phyloP scores from a whole-genome alignment of 2,329 filamentous ascomycete genomes.

The Penicillium digitatum region DNA sequence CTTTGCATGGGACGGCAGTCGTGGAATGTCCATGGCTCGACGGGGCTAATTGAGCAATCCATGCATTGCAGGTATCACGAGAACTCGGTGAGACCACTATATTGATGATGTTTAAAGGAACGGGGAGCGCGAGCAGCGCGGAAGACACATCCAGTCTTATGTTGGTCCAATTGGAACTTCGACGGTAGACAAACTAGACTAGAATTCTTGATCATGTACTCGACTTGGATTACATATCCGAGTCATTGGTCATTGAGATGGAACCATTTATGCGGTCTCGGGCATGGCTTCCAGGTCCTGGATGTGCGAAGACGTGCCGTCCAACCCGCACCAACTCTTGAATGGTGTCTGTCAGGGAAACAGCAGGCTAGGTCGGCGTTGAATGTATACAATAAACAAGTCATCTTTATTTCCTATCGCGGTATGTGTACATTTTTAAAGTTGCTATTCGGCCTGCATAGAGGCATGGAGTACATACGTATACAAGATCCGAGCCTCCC shows the following conservation, averaged over 20 bases:
- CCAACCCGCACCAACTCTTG: background rate
- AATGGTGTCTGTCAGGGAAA: background rate
- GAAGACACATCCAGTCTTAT: conserved; percentile 8
- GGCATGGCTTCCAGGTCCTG: background rate
- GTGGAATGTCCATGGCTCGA: conserved; percentile 20
- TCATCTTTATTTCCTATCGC: background rate
- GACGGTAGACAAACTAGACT: background rate
- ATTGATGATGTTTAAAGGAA: conserved; percentile 2
- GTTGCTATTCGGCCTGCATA: conserved; percentile 14
- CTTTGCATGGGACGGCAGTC: conserved; percentile 14
- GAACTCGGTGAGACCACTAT: conserved; percentile 13
- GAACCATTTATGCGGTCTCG: background rate
- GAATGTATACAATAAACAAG: background rate
- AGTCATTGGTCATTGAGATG: background rate
- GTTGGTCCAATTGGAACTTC: conserved; percentile 19
- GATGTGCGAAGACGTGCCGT: background rate
- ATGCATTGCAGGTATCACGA: conserved; percentile 21
- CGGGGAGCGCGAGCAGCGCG: background rate
- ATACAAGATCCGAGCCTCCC: background rate
- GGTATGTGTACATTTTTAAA: background rate
- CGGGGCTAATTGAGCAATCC: conserved; percentile 5
- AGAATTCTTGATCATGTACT: background rate
- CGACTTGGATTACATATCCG: background rate
- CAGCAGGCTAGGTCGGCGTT: background rate
- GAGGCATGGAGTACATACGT: conserved; percentile 4